Percentiles rank a stretch among this genome's conserved stretches.
Conservation (phyloP, 768 basidiomycete species). For the Russula sp. region DNA sequence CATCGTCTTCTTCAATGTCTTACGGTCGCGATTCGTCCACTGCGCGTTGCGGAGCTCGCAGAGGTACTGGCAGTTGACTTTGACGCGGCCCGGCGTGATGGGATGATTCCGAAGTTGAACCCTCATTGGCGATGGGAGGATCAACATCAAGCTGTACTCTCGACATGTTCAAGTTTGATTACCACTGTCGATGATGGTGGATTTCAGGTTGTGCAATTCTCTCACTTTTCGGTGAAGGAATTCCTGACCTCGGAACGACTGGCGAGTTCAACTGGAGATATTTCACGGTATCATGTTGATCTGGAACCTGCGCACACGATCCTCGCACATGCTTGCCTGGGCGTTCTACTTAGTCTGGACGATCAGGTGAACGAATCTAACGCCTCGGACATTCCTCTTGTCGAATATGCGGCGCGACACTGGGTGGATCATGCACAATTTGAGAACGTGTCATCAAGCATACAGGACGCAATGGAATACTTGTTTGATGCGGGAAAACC, state of each 20-base stretch:
- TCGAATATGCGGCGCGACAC: not conserved
- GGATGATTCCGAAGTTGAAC: not conserved
- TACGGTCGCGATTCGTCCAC: not conserved
- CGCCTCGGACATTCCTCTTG: not conserved
- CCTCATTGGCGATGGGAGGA: not conserved
- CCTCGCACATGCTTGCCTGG: slow-evolving; percentile 7
- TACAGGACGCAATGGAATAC: not conserved
- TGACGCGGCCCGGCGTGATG: not conserved
- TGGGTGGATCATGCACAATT: slow-evolving; percentile 5
- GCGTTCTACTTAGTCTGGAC: slow-evolving; percentile 1
- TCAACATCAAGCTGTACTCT: not conserved
- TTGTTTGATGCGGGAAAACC: not conserved
- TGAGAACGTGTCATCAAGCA: not conserved
- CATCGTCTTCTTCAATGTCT: slow-evolving; percentile 3
- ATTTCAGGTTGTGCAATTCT: slow-evolving; percentile 8
- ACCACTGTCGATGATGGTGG: not conserved
- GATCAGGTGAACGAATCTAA: not conserved
- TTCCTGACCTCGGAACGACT: slow-evolving; percentile 4
- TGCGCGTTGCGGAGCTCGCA: not conserved
- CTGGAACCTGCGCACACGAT: slow-evolving; percentile 1
- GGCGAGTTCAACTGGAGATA: not conserved
- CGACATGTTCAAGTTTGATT: slow-evolving; percentile 11
- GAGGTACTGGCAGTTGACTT: slow-evolving; percentile 15
- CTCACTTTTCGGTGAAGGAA: slow-evolving; percentile 12
- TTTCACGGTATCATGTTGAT: not conserved